Base-by-base conservation (phyloP, 2,329 filamentous ascomycete genomes). In the Aspergillus ochraceus region DNA sequence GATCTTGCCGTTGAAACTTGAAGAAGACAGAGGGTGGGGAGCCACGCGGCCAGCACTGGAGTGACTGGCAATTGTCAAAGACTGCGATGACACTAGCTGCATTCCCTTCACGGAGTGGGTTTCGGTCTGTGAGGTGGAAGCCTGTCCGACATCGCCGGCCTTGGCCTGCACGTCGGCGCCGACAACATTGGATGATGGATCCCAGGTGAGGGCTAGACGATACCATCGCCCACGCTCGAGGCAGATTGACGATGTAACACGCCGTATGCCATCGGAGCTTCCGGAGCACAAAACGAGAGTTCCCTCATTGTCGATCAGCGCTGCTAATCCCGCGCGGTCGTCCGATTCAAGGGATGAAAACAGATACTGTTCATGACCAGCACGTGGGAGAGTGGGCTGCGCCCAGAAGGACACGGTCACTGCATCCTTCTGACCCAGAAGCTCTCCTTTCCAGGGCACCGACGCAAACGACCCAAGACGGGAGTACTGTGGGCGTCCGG, bases 1-100 rank as follows among this genome's bases (percentile, higher is more conserved):
- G 32, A 57, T 22, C 14, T 47, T 49, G 47, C 55, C 55, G 49
- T 57, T 57, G 32, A 57, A 52, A 19, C 50, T 55, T 12, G 14
- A 26, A 12, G 56, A 29, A 19, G 56, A 11, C 30, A 45, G 11
- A 20, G 42, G 19, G 36, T 52, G 29, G 46, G 39, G 17, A 17
- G 19, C 24, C 32, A 54, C 46, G 52, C 42, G 29, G 10, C 22
- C 26, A 22, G 29, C 50, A 30, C 50, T 36, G 26, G 50, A 36
- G 10, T 52, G 50, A 22, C 50, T 52, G 12, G 50, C 50, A 36
- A 52, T 52, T 8, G 50, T 52, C 50, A 52, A 19, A 12, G n/a
- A 8, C 32, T 52, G 50, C 50, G 29, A 52, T 14, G 50, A 39
- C 6, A 17, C n/a, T 30, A 52, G 20, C 17, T 52, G 19, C 50